phyloP scores from a whole-genome alignment of 345 rosid species.

The Salix dunnii region DNA sequence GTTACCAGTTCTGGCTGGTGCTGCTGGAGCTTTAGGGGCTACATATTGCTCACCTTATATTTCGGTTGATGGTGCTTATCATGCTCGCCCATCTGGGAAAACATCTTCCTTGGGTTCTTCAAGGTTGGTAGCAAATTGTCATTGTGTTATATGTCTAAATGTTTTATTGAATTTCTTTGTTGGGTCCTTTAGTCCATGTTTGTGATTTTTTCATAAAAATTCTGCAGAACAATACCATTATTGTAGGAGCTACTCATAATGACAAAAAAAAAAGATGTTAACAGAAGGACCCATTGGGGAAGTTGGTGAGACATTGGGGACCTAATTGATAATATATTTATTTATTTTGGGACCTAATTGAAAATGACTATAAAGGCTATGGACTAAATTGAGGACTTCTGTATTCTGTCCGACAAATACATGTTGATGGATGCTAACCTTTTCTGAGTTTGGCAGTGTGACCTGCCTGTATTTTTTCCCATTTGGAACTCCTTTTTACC shows the following conservation, averaged over 20 bases:
- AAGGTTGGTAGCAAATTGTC: conserved; percentile 39
- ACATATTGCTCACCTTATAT: conserved; percentile 74
- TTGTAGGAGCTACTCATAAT: background rate
- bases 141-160: background rate
- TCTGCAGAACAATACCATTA: background rate
- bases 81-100: conserved; percentile 50
- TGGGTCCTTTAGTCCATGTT: background rate
- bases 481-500: background rate
- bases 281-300: background rate
- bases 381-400: background rate
- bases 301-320: background rate
- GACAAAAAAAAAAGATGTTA: background rate
- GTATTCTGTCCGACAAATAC: background rate
- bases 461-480: background rate
- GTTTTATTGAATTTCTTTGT: background rate
- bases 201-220: background rate
- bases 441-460: background rate
- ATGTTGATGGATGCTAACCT: background rate
- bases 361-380: background rate
- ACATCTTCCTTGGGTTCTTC: conserved; percentile 55
- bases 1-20: conserved; percentile 83
- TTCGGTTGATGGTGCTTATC: conserved; percentile 66
- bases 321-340: background rate
- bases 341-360: background rate
- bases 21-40: conserved; percentile 75